Evolutionary conservation across 768 basidiomycete species (phyloP), one percentile per base, ranked within the genome.

Genomic region (Trametes villosa): DNA sequence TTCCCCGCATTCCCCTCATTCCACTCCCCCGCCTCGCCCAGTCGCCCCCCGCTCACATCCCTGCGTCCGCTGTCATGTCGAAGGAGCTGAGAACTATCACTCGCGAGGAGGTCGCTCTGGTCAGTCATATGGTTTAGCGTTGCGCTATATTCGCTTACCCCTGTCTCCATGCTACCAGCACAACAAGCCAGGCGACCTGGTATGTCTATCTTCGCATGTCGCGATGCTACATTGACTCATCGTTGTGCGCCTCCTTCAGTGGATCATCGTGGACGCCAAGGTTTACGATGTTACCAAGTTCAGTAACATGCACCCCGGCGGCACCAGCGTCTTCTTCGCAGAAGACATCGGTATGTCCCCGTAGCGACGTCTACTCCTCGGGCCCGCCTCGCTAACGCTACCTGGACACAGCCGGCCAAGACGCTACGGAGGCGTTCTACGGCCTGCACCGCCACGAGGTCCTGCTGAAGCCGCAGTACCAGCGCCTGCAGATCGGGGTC

Each of bases 381-480:
- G 17, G 9, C 42, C 38, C 24, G 11, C 18, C 7, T 17, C 27
- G 17, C 47, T 33, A 18, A 36, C 59, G 31, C 27, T 40, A 26
- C 56, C 27, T 57, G 34, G 9, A 22, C 50, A 50, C 60, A 88
- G 92, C 91, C 51, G 94, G 93, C 9, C 82, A 91, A 72, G 94
- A 97, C 67, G 89, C 88, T 1, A 96, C 94, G 0, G 89, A 93
- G 34, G 83, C 83, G 5, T 97, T 98, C 79, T 97, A 88, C 68
- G 85, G 90, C 53, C 86, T 98, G 40, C 96, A 98, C 71, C 84
- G 92, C 24, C 83, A 88, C 41, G 94, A 96, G 68, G 86, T 97
- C 17, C 81, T 98, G 44, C 76, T 82, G 58, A 86, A 81, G 64
- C 87, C 91, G 0, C 89, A 91, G 57, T 93, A 88, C 67, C 74